phyloP scores from a whole-genome alignment of 805 yeast genomes.

The Lipomyces yamadae region DNA sequence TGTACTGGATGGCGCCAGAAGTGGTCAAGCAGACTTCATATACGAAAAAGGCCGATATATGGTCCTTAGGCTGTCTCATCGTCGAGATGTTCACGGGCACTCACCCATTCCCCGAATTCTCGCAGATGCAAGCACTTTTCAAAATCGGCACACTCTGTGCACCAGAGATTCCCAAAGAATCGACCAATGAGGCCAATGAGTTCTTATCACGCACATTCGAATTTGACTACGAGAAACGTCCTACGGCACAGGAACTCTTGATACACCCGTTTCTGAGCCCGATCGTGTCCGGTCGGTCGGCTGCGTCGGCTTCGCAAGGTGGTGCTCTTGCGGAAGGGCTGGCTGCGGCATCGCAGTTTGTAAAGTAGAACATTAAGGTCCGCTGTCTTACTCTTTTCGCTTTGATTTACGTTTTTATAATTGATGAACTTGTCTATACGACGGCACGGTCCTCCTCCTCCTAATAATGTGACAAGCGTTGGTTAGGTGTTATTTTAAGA shows the following conservation, averaged over 20 bases:
- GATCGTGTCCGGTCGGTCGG: conserved; percentile 10
- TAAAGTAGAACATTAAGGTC: background rate
- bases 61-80: conserved; percentile 95
- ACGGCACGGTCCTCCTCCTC: background rate
- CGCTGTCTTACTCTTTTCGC: background rate
- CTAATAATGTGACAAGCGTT: background rate
- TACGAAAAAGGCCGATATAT: conserved; percentile 91
- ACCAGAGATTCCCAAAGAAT: conserved; percentile 73
- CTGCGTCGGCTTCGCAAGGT: background rate
- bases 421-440: background rate
- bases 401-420: background rate
- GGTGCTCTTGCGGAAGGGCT: conserved; percentile 5
- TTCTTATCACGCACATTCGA: conserved; percentile 74
- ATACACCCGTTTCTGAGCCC: conserved; percentile 58
- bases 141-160: conserved; percentile 80
- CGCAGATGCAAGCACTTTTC: conserved; percentile 97
- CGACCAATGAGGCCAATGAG: conserved; percentile 67
- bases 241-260: conserved; percentile 71
- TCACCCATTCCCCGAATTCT: conserved; percentile 93
- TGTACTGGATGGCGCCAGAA: conserved; percentile 99
- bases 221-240: conserved; percentile 72
- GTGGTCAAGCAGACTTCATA: conserved; percentile 92
- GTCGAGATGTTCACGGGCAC: conserved; percentile 95
- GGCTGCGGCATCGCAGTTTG: background rate
- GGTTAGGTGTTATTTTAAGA: background rate